Evolutionary conservation across 176 grass and related monocot species (phyloP), one percentile per base, ranked within the genome.

Genomic region (Secale cereale): DNA sequence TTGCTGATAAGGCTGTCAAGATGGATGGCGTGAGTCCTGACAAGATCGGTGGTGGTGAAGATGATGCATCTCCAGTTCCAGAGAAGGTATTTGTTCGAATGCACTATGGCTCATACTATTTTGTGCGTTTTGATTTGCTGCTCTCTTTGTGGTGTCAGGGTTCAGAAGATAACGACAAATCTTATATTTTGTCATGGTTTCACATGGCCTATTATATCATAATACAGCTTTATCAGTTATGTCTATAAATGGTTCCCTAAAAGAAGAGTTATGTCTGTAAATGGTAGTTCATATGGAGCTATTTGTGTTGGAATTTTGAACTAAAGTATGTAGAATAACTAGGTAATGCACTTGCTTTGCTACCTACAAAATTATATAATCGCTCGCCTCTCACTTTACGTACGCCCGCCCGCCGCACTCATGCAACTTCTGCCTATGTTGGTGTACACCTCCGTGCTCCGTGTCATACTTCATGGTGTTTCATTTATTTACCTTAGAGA

Each of bases 11-110:
- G 70, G 87, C 74, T 64, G 76, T 87, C 74, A 89, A 85, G 54
- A 95, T 98, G 95, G 91, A 93, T 90, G 95, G 93, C 85, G 92
- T 15, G 27, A 95, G 95, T 88, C 91, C 83, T 85, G 93, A 93
- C 40, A 93, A 97, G 87, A 26, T 87, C 10, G 87, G 85, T 5
- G 95, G 76, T 75, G 95, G 59, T 33, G 95, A 98, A 23, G 93
- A 95, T 87, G 95, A 95, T 33, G 46, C 92, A 84, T 77, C 95
- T 82, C 95, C 95, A 59, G 91, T 98, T 26, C 95, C 93, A 56
- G 95, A 98, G 65, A 91, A 92, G 91, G 95, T 95, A 89, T 56
- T 11, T 86, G 41, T 76, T 74, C 11, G 4, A 64, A 76, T 70
- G 8, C 50, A 78, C 27, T 73, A 75, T 75, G 62, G 23, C 65